Evolutionary conservation across 208 protist species (phyloP), one percentile per base, ranked within the genome.

Genomic region (Borovskyia barvae): DNA sequence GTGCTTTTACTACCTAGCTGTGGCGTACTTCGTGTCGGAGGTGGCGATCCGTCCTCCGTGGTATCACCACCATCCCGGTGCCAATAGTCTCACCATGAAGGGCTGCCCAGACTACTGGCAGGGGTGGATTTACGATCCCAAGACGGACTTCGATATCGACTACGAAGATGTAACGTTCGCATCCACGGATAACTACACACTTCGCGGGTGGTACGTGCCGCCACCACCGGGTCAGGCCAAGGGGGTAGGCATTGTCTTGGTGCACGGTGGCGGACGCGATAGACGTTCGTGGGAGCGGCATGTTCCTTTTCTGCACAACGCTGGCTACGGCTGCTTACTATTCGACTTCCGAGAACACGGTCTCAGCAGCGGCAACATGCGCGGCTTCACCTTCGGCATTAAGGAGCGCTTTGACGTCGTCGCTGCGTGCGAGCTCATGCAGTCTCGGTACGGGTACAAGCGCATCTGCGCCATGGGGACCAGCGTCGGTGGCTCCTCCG

Each of bases 261-360:
- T 97, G 7, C 92, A 97, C 60, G 92, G 92, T 46, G 92, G 87
- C 11, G 92, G 92, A n/a, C 77, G 92, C 28, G 92, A 97, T 58
- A 65, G 92, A 1, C 79, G 92, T 12, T 74, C 92, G n/a, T 97
- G 87, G 87, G 73, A 90, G 36, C 85, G 92, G 1, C 92, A 97
- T 53, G 59, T 95, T 9, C 87, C 84, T 5, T 91, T 95, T 37
- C 42, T 97, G 9, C 87, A 94, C 65, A 75, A 85, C 36, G 74
- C 64, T 5, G 92, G 92, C 32, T 97, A 92, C 66, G 75, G 75
- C 22, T 85, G 78, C 39, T 57, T 97, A 29, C 59, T 97, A n/a
- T 97, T 97, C 58, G 92, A 97, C 53, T 85, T 97, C 29, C 78
- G 85, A 14, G 89, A 97, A 59, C 87, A 93, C 40, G 92, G 92